These are phyloP conservation scores for Leucocoprinus leucothites DNA, from an alignment of 768 basidiomycete genomes.

Conservation along the genomic window DNA sequence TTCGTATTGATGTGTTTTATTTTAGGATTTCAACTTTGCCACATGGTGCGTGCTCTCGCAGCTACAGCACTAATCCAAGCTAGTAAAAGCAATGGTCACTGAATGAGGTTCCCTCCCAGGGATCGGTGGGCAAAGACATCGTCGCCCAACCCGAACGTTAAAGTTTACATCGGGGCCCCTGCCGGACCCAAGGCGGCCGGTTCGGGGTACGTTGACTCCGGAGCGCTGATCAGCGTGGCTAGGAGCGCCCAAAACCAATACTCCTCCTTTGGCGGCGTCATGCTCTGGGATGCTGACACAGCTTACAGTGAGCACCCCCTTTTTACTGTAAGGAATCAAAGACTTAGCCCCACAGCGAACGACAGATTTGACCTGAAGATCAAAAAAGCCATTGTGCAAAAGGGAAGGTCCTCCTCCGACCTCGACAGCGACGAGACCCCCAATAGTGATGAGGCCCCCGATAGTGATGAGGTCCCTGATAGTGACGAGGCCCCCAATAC, in stretches of 20 bases:
- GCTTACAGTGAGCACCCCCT: conserved; percentile 35
- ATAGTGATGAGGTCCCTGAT: background rate
- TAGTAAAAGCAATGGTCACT: background rate
- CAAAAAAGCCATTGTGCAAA: conserved; percentile 48
- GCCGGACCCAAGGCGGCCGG: conserved; percentile 49
- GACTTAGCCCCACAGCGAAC: conserved; percentile 40
- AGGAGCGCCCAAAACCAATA: conserved; percentile 44
- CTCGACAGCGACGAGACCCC: background rate
- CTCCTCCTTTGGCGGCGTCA: conserved; percentile 59
- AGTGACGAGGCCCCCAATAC: background rate
- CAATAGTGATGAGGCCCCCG: too few relatives aligned
- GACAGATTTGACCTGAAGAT: conserved; percentile 55
- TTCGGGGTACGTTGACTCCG: conserved; percentile 47
- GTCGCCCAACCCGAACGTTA: conserved; percentile 56
- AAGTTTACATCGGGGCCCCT: conserved; percentile 60
- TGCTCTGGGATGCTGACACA: conserved; percentile 43
- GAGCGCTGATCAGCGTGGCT: conserved; percentile 40
- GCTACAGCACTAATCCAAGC: background rate
- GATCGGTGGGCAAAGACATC: conserved; percentile 60
- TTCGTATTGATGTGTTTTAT: background rate
- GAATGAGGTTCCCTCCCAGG: conserved; percentile 23
- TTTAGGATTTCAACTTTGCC: conserved; percentile 50
- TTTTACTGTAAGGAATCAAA: background rate
- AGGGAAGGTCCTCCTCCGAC: conserved; percentile 15
- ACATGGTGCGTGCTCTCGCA: conserved; percentile 30